Conservation (phyloP, 2,329 filamentous ascomycete species). For the Cercospora sesami region DNA sequence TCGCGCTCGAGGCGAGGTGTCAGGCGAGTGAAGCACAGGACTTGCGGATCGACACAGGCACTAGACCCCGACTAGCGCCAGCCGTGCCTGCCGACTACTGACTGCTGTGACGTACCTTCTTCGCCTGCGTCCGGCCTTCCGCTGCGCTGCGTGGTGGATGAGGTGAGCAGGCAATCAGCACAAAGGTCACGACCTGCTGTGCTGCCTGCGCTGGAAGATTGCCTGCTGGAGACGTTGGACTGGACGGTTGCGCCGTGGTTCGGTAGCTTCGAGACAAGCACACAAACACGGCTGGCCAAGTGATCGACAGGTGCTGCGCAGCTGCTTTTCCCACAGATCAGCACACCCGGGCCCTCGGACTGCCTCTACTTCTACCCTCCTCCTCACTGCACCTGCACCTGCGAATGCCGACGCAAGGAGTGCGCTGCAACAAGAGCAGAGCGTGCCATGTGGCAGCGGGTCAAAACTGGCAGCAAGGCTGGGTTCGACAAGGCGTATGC, state of each 20-base stretch:
- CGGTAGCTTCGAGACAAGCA: slow-evolving; percentile 6
- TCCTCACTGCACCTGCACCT: background rate
- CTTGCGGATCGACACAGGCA: background rate
- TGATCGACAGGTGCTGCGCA: slow-evolving; percentile 2
- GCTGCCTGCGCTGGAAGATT: background rate
- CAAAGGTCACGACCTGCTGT: background rate
- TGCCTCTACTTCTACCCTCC: background rate
- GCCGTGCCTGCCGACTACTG: background rate
- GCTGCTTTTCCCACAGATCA: background rate
- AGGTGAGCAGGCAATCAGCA: background rate
- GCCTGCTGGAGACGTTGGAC: background rate
- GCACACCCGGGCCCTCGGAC: background rate
- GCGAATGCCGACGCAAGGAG: background rate
- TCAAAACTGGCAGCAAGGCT: slow-evolving; percentile 59
- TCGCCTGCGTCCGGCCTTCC: slow-evolving; percentile 8
- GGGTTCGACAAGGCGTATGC: slow-evolving; percentile 74
- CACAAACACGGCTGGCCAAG: background rate
- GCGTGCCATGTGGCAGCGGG: slow-evolving; percentile 51
- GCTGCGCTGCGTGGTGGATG: background rate
- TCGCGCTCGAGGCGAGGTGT: background rate
- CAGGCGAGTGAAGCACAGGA: background rate
- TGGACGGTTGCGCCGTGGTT: background rate
- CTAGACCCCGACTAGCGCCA: background rate
- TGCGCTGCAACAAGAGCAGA: background rate
- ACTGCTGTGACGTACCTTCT: background rate